Percentiles rank a stretch among this genome's conserved stretches.
Conservation (phyloP, 179 eudicot genomes). For the Silene vulgaris region DNA sequence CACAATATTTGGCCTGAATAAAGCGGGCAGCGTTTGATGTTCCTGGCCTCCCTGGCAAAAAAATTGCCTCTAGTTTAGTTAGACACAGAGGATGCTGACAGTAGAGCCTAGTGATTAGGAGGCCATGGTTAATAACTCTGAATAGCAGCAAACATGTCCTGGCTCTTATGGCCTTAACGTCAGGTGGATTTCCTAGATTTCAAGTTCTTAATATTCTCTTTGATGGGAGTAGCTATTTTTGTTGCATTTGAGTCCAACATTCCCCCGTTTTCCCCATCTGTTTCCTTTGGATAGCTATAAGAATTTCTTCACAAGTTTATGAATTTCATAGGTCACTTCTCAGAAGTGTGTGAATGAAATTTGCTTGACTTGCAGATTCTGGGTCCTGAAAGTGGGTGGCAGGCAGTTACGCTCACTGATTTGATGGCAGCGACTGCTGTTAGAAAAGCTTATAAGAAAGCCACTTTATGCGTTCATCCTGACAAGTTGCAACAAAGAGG, state of each 20-base stretch:
- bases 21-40: neutral
- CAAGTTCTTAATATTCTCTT: no score
- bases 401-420: constrained; percentile 69
- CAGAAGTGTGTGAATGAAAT: neutral
- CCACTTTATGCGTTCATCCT: constrained; percentile 92
- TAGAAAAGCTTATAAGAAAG: constrained; percentile 87
- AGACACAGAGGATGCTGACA: neutral
- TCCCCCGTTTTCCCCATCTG: no score
- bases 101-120: neutral
- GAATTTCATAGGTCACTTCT: neutral
- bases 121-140: neutral
- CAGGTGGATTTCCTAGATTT: no score
- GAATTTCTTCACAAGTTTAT: neutral
- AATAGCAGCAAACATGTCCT: neutral
- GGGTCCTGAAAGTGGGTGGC: constrained; percentile 90
- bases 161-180: neutral
- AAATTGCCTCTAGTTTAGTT: neutral
- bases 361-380: constrained; percentile 51
- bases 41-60: neutral
- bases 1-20: neutral
- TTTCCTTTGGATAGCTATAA: no score
- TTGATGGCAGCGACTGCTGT: constrained; percentile 69
- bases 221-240: no score
- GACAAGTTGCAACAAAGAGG: constrained; percentile 95
- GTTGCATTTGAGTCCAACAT: no score